Conservation (phyloP, 2,329 filamentous ascomycete species). For the Diaporthe batatas region DNA sequence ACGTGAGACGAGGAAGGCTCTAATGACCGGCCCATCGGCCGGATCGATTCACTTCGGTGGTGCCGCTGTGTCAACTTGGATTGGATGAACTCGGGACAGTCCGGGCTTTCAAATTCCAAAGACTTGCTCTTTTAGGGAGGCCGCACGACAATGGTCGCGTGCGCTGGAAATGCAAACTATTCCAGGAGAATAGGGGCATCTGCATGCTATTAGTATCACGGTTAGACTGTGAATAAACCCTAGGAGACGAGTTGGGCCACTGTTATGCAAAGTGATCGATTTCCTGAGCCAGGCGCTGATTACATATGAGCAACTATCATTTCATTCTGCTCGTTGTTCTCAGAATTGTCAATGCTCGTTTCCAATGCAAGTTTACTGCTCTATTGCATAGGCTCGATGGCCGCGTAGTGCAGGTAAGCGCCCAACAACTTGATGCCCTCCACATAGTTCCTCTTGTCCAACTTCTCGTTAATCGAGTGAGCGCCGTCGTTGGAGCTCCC, state of each 20-base stretch:
- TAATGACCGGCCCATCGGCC: conserved; percentile 3
- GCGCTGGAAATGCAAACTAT: background rate
- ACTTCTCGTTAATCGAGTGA: conserved; percentile 98
- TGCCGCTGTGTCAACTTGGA: background rate
- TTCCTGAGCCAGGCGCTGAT: background rate
- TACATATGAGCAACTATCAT: background rate
- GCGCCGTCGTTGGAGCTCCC: conserved; percentile 96
- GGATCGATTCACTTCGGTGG: conserved; percentile 18
- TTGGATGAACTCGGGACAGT: conserved; percentile 26
- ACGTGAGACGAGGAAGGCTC: conserved; percentile 27
- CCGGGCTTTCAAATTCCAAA: conserved; percentile 5
- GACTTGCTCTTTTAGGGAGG: conserved; percentile 12
- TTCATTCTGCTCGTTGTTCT: background rate
- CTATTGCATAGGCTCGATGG: conserved; percentile 77
- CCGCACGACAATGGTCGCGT: background rate
- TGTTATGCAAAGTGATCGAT: background rate
- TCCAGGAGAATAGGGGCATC: background rate
- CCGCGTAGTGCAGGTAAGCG: conserved; percentile 95
- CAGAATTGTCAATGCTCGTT: background rate
- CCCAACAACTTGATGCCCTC: conserved; percentile 97
- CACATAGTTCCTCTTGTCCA: conserved; percentile 97
- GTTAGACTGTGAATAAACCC: background rate
- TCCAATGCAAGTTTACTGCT: background rate
- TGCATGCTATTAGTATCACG: background rate
- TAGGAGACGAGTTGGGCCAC: background rate